Percentiles rank a stretch among this genome's conserved stretches.
phyloP scores from a whole-genome alignment of 352 stramenopile species.

The Paralagenidium karlingii region DNA sequence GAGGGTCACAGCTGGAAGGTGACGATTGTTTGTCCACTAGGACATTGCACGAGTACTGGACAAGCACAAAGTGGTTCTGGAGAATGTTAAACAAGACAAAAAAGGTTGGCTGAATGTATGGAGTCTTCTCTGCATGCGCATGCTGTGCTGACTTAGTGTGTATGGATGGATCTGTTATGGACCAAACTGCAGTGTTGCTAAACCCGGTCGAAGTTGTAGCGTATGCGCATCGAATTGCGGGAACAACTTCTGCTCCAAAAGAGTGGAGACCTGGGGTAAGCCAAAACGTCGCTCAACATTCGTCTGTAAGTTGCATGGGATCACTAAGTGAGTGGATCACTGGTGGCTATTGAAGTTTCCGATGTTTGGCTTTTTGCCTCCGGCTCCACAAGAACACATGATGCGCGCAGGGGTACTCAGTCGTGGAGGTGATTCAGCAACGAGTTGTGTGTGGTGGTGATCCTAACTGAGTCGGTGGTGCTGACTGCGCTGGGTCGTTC shows the following conservation, averaged over 20 bases:
- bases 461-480: not conserved
- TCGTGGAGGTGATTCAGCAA: slow-evolving; percentile 26
- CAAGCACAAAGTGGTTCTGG: slow-evolving; percentile 46
- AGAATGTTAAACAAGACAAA: slow-evolving; percentile 35
- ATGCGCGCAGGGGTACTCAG: slow-evolving; percentile 75
- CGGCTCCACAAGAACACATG: slow-evolving; percentile 74
- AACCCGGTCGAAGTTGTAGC: slow-evolving; percentile 57
- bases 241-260: slow-evolving; percentile 55
- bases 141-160: not conserved
- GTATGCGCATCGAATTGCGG: slow-evolving; percentile 71
- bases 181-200: slow-evolving; percentile 27
- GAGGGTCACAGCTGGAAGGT: not conserved
- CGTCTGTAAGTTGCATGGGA: not conserved
- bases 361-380: slow-evolving; percentile 81
- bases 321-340: not conserved
- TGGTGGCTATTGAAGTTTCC: slow-evolving; percentile 43
- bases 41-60: slow-evolving; percentile 49
- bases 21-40: slow-evolving; percentile 3
- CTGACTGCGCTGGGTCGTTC: slow-evolving; percentile 38
- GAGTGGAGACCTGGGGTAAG: slow-evolving; percentile 67
- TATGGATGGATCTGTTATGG: not conserved
- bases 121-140: not conserved
- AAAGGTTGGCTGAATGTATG: slow-evolving; percentile 18
- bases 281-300: slow-evolving; percentile 3
- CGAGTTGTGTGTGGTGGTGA: not conserved